Conservation (phyloP, 2,329 filamentous ascomycete genomes). For the Dothideomycetes sp. region DNA sequence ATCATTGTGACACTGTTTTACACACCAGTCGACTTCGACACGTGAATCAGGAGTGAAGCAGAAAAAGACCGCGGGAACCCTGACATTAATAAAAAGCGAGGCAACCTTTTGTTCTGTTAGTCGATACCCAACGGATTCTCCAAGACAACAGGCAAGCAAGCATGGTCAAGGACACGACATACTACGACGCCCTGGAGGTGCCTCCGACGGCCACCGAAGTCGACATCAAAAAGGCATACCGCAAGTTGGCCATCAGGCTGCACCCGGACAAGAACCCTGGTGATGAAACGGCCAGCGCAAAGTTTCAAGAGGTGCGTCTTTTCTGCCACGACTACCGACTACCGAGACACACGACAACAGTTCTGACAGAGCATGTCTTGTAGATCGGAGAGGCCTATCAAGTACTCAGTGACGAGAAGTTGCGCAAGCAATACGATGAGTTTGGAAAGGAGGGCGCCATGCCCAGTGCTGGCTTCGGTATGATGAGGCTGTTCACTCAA, state of each 20-base stretch:
- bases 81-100: no score
- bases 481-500: slow-evolving; percentile 17
- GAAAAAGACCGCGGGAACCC: no score
- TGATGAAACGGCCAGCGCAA: slow-evolving; percentile 84
- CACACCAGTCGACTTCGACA: no score
- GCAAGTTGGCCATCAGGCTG: slow-evolving; percentile 74
- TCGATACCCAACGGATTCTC: no score
- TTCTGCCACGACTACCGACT: slow-evolving; percentile 14
- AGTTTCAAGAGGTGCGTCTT: slow-evolving; percentile 71
- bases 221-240: slow-evolving; percentile 95
- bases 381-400: slow-evolving; percentile 63
- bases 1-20: no score
- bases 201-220: slow-evolving; percentile 76
- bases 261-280: slow-evolving; percentile 98
- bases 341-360: no score
- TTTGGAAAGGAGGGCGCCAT: slow-evolving; percentile 92
- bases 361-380: no score
- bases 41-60: no score
- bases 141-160: no score
- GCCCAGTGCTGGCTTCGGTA: slow-evolving; percentile 80
- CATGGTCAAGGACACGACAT: slow-evolving; percentile 55
- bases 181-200: slow-evolving; percentile 82
- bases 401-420: slow-evolving; percentile 77
- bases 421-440: slow-evolving; percentile 91
- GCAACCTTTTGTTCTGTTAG: no score